Base-by-base conservation (phyloP, 2,329 filamentous ascomycete species). In the Fusarium sterilihyphosum region DNA sequence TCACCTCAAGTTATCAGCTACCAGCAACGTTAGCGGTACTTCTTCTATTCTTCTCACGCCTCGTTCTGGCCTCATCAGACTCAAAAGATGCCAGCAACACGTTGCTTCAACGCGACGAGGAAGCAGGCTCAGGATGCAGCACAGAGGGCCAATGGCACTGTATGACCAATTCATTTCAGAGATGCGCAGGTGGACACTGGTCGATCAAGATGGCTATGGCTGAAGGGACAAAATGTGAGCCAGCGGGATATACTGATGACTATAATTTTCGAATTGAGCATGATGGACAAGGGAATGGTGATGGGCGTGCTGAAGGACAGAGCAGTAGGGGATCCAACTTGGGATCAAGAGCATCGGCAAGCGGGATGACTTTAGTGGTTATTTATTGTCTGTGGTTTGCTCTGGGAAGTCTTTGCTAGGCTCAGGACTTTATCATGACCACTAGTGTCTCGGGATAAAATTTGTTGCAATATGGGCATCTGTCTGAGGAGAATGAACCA, bases 111-210 rank as follows among this genome's bases (percentile, higher is more conserved):
- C 78, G 79, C n/a, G 74, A 76, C 20, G 77, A 83, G 67, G 67
- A 79, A 18, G 78, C 75, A 8, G 85, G 85, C 26, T 79, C 84
- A 5, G 73, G 78, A 9, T 89, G 87, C 78, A 78, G 80, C 17
- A 76, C 80, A 18, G 87, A 89, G 67, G 87, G 87, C n/a, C 83
- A 85, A 70, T 89, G 87, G 87, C 87, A 88, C 79, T 89, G 88
- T 81, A 85, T 89, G 81, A 82, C 81, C 2, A 80, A 73, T 26
- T 82, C 81, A 40, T 89, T 85, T 81, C 87, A 89, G 79, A 84
- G 87, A 35, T 89, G 87, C 74, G 86, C 85, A 6, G 78, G 81
- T 16, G 86, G 87, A 5, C 77, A 66, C 17, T 89, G 87, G 87
- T 86, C 83, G 70, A 79, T 69, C 2, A 81, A 83, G n/a, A 81